A percentile compares a stretch with the other conserved stretches of the same genome.
These are phyloP conservation scores for Hypoxylon rickii DNA, from an alignment of 495 filamentous ascomycete genomes.

Conservation along the genomic window DNA sequence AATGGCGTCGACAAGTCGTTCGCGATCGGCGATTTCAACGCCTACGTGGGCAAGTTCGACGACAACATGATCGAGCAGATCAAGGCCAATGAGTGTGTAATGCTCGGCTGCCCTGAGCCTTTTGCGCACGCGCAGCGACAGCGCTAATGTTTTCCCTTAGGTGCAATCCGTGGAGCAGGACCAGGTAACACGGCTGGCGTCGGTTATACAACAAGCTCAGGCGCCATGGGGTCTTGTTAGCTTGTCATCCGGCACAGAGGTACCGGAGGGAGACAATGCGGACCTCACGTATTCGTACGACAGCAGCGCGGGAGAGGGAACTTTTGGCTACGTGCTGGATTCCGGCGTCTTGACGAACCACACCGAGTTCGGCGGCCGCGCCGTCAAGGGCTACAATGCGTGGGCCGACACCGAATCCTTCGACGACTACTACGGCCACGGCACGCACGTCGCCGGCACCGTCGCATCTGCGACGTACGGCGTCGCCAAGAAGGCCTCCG, in stretches of 20 bases:
- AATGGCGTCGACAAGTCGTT: slow-evolving; percentile 43
- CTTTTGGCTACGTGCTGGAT: slow-evolving; percentile 50
- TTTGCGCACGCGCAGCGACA: not conserved
- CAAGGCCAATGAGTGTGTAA: slow-evolving; percentile 41
- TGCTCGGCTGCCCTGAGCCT: not conserved
- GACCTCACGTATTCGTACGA: slow-evolving; percentile 46
- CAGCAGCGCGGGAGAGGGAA: slow-evolving; percentile 45
- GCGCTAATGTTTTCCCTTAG: slow-evolving; percentile 1
- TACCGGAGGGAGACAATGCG: slow-evolving; percentile 24
- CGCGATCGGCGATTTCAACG: slow-evolving; percentile 43
- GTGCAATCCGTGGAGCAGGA: slow-evolving; percentile 22
- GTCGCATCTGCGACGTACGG: slow-evolving; percentile 40
- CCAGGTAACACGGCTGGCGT: slow-evolving; percentile 8
- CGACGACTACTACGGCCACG: slow-evolving; percentile 48
- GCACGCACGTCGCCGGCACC: slow-evolving; percentile 45
- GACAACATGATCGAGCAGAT: slow-evolving; percentile 43
- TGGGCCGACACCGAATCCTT: slow-evolving; percentile 31
- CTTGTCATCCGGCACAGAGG: slow-evolving; percentile 41
- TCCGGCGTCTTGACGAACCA: slow-evolving; percentile 54
- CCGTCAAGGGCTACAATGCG: slow-evolving; percentile 52
- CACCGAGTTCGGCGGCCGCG: slow-evolving; percentile 57
- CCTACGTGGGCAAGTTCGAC: slow-evolving; percentile 44
- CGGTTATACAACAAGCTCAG: slow-evolving; percentile 27
- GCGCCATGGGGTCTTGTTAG: slow-evolving; percentile 52
- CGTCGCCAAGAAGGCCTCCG: slow-evolving; percentile 42